A percentile compares a stretch with the other conserved stretches of the same genome.
These are phyloP conservation scores for Elsinoe australis DNA, from an alignment of 2,329 filamentous ascomycete genomes.

Conservation along the genomic window DNA sequence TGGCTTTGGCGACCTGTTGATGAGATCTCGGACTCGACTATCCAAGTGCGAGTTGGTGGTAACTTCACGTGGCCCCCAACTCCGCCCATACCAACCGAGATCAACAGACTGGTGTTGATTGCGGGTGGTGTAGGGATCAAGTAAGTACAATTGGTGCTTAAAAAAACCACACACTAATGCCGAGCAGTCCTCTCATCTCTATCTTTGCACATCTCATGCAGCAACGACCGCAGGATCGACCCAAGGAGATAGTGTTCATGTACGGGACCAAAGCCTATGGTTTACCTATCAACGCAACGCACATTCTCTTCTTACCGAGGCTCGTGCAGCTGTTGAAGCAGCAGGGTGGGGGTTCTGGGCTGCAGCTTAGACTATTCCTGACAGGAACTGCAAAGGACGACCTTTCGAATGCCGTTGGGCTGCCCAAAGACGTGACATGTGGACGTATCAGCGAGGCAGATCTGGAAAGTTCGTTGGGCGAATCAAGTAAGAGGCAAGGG, in stretches of 20 bases:
- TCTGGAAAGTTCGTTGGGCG: slow-evolving; percentile 35
- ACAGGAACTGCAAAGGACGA: slow-evolving; percentile 25
- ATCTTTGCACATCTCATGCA: slow-evolving; percentile 55
- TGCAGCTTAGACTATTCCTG: slow-evolving; percentile 28
- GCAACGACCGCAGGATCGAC: slow-evolving; percentile 20
- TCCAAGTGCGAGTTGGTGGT: slow-evolving; percentile 68
- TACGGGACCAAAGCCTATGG: slow-evolving; percentile 50
- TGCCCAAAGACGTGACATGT: slow-evolving; percentile 14
- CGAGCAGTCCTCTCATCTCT: slow-evolving; percentile 59
- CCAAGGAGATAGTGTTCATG: slow-evolving; percentile 49
- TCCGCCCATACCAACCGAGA: slow-evolving; percentile 33
- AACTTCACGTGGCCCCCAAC: slow-evolving; percentile 66
- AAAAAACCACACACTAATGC: not conserved
- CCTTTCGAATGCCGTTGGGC: slow-evolving; percentile 1
- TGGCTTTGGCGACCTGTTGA: slow-evolving; percentile 61
- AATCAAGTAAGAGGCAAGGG: slow-evolving; percentile 28
- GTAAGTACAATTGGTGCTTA: slow-evolving; percentile 34
- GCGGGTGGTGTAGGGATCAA: slow-evolving; percentile 81
- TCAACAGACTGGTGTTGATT: slow-evolving; percentile 61
- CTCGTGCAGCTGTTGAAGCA: slow-evolving; percentile 30
- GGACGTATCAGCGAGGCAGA: slow-evolving; percentile 29
- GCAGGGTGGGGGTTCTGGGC: slow-evolving; percentile 20
- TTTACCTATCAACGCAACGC: slow-evolving; percentile 25
- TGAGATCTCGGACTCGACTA: slow-evolving; percentile 50
- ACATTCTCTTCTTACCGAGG: slow-evolving; percentile 44